Base-by-base conservation (phyloP, 768 basidiomycete genomes). In the Naganishia onofrii region DNA sequence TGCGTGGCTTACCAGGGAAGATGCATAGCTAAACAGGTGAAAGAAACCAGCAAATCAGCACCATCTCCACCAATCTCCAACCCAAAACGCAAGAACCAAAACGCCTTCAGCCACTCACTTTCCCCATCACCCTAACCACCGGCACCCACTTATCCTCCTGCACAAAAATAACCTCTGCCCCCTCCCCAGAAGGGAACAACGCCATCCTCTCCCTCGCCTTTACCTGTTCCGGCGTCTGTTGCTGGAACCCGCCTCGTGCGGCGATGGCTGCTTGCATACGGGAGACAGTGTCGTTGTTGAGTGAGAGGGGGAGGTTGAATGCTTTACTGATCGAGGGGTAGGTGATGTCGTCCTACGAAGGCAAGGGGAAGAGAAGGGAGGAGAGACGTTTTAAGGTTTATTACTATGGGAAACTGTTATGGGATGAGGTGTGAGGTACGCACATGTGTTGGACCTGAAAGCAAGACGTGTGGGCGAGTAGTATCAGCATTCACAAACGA, bases 141-240 rank as follows among this genome's bases (percentile, higher is more conserved):
- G 93, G 93, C n/a, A 94, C 93, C 91, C 92, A 96, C 66, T 93
- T 83, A 71, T 92, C 90, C 70, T 85, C 83, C 10, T 85, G 86
- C 8, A 93, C 88, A 77, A 89, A 93, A 1, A 98, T 79, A 12
- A 89, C 86, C 78, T 98, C 93, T 0, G 88, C 88, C 0, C 73
- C 74, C 3, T 85, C 80, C 19, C 86, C 84, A 17, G 75, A 76
- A 0, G 94, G 94, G 77, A 98, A 92, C 44, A 93, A 81, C 0
- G 92, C 94, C 94, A 98, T 98, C 58, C 93, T 84, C 73, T 88
- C 84, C 28, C 90, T 87, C 0, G 93, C 93, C 3, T 84, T 84
- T 38, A 83, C 84, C 76, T 96, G 92, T 74, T 92, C 88, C 6
- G 86, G 84, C 8, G 85, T 90, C 79, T 90, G 90, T 81, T 88